Conservation (phyloP, 306 rosid genomes). For the Vachellia pachyceras region DNA sequence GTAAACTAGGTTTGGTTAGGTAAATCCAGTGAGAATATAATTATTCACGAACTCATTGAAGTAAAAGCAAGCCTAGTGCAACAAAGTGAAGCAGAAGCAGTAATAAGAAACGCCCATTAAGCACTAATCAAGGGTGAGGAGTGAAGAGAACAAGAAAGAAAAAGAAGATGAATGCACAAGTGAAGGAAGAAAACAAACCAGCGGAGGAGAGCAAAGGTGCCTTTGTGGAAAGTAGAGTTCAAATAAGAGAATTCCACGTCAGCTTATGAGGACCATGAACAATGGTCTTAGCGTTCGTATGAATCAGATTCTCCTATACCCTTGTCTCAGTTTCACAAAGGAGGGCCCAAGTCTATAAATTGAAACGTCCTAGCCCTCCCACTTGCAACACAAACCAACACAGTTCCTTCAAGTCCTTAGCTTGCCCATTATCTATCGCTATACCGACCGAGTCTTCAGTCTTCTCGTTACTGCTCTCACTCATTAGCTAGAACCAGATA, state of each 20-base stretch:
- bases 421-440: neutral
- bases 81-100: slow-evolving; percentile 27
- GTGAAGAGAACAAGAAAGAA: slow-evolving; percentile 31
- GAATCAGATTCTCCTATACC: slow-evolving; percentile 55
- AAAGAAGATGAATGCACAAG: slow-evolving; percentile 4
- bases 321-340: slow-evolving; percentile 21
- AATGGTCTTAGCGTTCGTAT: slow-evolving; percentile 30
- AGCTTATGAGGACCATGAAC: slow-evolving; percentile 45
- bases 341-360: slow-evolving; percentile 49
- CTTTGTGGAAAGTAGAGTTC: slow-evolving; percentile 21
- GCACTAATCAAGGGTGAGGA: neutral
- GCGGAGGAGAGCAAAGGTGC: slow-evolving; percentile 51
- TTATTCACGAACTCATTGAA: neutral
- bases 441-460: too few species aligned
- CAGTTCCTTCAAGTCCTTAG: neutral
- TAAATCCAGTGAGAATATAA: neutral
- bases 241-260: slow-evolving; percentile 37
- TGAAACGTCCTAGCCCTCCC: slow-evolving; percentile 32
- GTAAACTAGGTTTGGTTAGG: slow-evolving; percentile 8
- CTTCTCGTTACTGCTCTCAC: neutral
- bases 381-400: slow-evolving; percentile 36
- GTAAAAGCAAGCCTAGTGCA: slow-evolving; percentile 29
- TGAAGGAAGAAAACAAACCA: slow-evolving; percentile 46
- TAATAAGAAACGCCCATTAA: slow-evolving; percentile 10
- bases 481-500: neutral